A percentile compares a stretch with the other conserved stretches of the same genome.
Evolutionary conservation across 2,329 filamentous ascomycete genomes (phyloP).

Genomic region (Phoma sp.): DNA sequence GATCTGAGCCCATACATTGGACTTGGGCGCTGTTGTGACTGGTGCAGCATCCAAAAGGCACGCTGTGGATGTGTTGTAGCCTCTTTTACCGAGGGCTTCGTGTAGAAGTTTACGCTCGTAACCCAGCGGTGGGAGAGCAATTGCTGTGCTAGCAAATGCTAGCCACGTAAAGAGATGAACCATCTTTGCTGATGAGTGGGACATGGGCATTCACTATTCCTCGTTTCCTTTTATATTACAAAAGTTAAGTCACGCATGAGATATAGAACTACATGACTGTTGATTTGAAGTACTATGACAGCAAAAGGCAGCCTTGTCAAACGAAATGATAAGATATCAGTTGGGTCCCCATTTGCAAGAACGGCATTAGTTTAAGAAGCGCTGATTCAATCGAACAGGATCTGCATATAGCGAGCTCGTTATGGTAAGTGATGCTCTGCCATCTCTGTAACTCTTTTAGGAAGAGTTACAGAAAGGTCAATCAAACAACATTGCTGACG

Average conservation of each 20-base stretch:
- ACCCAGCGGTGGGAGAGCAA: slow-evolving; percentile 20
- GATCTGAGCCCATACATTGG: slow-evolving; percentile 55
- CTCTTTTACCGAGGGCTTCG: slow-evolving; percentile 27
- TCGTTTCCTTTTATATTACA: not conserved
- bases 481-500: too few relatives aligned
- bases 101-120: slow-evolving; percentile 31
- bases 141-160: not conserved
- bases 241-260: not conserved
- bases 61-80: slow-evolving; percentile 16
- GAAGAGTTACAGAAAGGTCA: too few relatives aligned
- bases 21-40: slow-evolving; percentile 44
- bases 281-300: not conserved
- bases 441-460: too few relatives aligned
- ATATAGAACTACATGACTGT: not conserved
- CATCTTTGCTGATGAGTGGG: not conserved
- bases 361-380: not conserved
- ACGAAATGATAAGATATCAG: not conserved
- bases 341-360: not conserved
- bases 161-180: not conserved
- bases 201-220: too few relatives aligned
- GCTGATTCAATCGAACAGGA: not conserved
- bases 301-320: not conserved
- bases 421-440: too few relatives aligned
- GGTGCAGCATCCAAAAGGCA: slow-evolving; percentile 25
- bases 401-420: too few relatives aligned